Conservation (phyloP, 2,329 filamentous ascomycete species). For the Apiospora sp. region DNA sequence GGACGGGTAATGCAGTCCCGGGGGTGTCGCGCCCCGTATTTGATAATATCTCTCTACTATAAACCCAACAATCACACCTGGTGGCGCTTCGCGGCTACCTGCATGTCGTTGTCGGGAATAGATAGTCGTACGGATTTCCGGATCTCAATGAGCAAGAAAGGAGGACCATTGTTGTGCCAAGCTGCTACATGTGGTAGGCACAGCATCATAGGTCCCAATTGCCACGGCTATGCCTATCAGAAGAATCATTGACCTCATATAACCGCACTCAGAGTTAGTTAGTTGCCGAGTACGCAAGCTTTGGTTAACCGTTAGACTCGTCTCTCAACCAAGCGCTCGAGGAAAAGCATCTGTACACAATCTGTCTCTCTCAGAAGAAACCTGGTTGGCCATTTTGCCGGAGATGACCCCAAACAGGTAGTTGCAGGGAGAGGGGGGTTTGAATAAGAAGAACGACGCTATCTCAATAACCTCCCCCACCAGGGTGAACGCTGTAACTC, state of each 20-base stretch:
- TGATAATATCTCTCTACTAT: background rate
- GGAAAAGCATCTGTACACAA: background rate
- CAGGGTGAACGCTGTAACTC: conserved; percentile 17
- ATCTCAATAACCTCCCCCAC: background rate
- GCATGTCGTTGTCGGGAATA: background rate
- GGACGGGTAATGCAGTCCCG: background rate
- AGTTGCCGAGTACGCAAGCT: background rate
- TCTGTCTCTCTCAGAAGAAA: background rate
- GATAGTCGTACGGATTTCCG: background rate
- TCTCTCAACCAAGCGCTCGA: background rate
- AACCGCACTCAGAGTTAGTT: background rate
- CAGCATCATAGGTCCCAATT: background rate
- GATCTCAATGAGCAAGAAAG: background rate
- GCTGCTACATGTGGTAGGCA: background rate
- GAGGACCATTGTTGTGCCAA: background rate
- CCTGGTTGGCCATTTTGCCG: background rate
- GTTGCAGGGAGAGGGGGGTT: background rate
- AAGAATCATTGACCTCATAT: background rate
- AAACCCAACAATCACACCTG: background rate
- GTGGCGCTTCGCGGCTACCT: background rate
- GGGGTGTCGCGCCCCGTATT: background rate
- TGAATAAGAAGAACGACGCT: background rate
- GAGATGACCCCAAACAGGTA: background rate
- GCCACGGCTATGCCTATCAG: background rate
- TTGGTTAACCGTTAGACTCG: too few species aligned